Evolutionary conservation across 768 basidiomycete species (phyloP).

Genomic region (Phlebiopsis flavidoalba): DNA sequence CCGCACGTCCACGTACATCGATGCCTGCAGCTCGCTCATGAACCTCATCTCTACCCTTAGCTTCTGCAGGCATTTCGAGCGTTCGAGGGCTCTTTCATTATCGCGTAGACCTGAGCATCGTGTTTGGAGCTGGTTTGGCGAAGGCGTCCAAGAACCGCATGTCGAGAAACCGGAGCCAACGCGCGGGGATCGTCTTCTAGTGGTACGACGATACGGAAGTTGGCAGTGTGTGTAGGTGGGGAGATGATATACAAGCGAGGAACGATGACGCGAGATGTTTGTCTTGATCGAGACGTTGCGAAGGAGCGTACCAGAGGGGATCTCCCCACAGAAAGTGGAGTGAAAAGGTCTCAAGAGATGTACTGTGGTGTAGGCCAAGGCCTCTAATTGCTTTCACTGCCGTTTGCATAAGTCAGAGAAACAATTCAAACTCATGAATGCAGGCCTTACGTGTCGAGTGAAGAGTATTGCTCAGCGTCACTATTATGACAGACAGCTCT

Average conservation of each 20-base stretch:
- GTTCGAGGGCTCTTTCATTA: neutral
- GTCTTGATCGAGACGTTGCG: neutral
- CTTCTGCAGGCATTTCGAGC: neutral
- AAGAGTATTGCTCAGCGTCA: neutral
- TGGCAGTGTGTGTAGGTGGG: neutral
- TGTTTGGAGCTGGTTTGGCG: neutral
- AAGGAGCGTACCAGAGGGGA: neutral
- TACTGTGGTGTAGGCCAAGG: neutral
- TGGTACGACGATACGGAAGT: neutral
- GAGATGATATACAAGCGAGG: neutral
- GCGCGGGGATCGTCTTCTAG: neutral
- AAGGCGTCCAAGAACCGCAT: conserved; percentile 6
- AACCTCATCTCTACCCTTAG: neutral
- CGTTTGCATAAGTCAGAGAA: neutral
- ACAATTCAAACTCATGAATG: neutral
- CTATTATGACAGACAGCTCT: neutral
- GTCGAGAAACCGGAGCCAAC: conserved; percentile 5
- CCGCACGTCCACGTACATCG: neutral
- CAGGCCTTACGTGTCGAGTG: neutral
- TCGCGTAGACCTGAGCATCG: neutral
- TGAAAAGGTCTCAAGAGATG: neutral
- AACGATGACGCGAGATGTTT: neutral
- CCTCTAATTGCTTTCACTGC: neutral
- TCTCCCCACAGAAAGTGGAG: conserved; percentile 1
- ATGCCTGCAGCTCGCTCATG: neutral